Base-by-base conservation (phyloP, 2,329 filamentous ascomycete genomes). In the Thermochaetoides dissita region DNA sequence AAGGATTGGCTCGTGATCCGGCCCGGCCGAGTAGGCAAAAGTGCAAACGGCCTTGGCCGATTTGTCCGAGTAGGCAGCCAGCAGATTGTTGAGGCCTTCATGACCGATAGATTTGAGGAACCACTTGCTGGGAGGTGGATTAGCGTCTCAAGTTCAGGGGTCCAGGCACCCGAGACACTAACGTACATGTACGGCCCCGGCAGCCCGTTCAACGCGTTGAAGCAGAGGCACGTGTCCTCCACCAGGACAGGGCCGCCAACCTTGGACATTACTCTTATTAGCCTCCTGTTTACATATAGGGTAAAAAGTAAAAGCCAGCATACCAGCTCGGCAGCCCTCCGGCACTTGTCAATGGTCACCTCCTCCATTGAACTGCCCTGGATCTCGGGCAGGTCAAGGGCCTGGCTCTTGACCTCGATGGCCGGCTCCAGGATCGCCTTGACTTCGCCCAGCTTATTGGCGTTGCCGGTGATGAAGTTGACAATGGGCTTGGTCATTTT, bases 381-480 rank as follows among this genome's bases (percentile, higher is more conserved):
- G 38, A 96, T 79, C 65, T 98, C 91, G 30, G 82, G 72, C 12
- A 96, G 67, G 57, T 96, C 87, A 30, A 95, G 63, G 32, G 75
- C 69, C 60, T 84, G 76, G 63, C 72, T 89, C 42, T 75, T 71
- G 35, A 98, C 71, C 49, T 80, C 69, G 50, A 95, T 81, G 31
- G 73, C 74, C 7, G 74, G 69, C 53, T 81, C 79, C 3, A 98
- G 73, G 53, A 98, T 95, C 11, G 83, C 81, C 61, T 84, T 79
- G 51, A 94, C 87, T 67, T 98, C 91, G 44, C 72, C 67, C 43
- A 98, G 73, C 67, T 98, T 98, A 68, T 94, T 93, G 57, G 81
- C 78, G 65, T 98, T 98, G 62, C 89, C 84, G 2, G 89, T 96
- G 59, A 98, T 94, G 68, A 98, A 98, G 64, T 93, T 88, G 51